Conservation (phyloP, 2,329 filamentous ascomycete genomes). For the Alternaria incomplexa region DNA sequence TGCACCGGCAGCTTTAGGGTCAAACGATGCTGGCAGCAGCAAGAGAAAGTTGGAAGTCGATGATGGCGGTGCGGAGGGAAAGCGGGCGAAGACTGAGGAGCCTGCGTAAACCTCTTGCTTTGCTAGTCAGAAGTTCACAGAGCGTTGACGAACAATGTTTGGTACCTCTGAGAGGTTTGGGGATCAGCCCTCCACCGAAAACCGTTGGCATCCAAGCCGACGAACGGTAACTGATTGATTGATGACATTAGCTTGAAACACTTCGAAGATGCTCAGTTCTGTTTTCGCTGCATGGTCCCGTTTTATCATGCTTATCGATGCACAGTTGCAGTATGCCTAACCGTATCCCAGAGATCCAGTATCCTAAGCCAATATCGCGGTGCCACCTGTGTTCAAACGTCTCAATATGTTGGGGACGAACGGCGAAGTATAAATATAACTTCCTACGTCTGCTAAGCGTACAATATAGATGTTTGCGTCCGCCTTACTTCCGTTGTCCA, state of each 20-base stretch:
- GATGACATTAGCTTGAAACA: not conserved
- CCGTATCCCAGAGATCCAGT: not conserved
- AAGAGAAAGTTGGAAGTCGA: conserved; percentile 45
- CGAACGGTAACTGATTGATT: not conserved
- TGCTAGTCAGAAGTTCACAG: no score
- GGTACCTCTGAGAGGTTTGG: not conserved
- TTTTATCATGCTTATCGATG: not conserved
- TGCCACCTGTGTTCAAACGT: not conserved
- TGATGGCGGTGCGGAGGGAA: conserved; percentile 29
- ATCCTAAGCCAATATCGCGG: not conserved
- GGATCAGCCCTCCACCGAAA: not conserved
- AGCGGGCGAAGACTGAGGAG: conserved; percentile 45
- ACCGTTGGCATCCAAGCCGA: not conserved
- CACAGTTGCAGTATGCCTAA: not conserved
- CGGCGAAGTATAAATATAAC: not conserved
- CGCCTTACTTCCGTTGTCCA: no score
- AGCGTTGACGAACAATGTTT: not conserved
- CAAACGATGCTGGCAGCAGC: conserved; percentile 18
- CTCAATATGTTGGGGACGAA: not conserved
- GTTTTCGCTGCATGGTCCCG: not conserved
- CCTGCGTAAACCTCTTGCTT: not conserved
- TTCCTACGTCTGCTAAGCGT: not conserved
- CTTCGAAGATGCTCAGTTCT: not conserved
- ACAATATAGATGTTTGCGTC: no score
- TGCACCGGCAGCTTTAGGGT: conserved; percentile 9